Conservation (phyloP, 75 land plant genomes). For the Sequoia sempervirens region DNA sequence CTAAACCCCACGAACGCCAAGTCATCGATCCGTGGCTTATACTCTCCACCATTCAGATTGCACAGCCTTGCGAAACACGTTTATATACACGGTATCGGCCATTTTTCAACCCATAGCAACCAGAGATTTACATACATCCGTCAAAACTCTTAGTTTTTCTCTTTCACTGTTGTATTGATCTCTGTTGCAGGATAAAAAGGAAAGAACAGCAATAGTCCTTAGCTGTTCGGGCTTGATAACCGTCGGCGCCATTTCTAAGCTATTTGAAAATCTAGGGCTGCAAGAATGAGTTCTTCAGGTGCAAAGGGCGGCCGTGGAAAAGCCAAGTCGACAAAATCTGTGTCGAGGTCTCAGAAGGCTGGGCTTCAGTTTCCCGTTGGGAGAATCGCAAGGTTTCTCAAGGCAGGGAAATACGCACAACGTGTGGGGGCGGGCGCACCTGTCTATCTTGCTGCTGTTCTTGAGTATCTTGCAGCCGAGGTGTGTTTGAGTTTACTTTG, state of each 20-base stretch:
- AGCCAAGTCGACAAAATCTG: slow-evolving; percentile 26
- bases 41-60: not conserved
- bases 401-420: slow-evolving; percentile 35
- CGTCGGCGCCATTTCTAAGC: not conserved
- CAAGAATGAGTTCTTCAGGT: slow-evolving; percentile 4
- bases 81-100: not conserved
- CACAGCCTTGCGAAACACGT: not conserved
- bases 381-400: slow-evolving; percentile 38
- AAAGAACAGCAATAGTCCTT: not conserved
- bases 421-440: slow-evolving; percentile 45
- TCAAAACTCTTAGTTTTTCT: not conserved
- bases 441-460: slow-evolving; percentile 40
- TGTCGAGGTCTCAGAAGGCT: slow-evolving; percentile 36
- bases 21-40: slow-evolving; percentile 10
- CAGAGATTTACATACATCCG: not conserved
- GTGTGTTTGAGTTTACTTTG: slow-evolving; percentile 14
- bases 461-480: slow-evolving; percentile 61
- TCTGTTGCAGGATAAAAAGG: not conserved
- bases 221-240: not conserved
- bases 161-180: no score
- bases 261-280: not conserved
- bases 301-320: slow-evolving; percentile 24
- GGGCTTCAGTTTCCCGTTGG: slow-evolving; percentile 40
- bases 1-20: not conserved
- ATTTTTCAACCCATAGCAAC: not conserved